Conservation (phyloP, 768 basidiomycete genomes). For the Butyriboletus loyo region DNA sequence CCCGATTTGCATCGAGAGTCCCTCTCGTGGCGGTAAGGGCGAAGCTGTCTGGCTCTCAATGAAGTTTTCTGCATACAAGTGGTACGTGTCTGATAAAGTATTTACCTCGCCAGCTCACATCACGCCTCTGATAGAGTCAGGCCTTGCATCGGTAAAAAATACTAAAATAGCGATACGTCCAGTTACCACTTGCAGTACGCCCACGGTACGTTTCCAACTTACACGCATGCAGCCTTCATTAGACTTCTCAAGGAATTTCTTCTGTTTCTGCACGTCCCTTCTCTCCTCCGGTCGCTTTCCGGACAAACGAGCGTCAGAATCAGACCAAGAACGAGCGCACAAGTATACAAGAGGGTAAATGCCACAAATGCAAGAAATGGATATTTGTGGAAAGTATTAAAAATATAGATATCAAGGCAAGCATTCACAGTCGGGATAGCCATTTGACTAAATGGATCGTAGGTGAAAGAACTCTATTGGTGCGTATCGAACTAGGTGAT, state of each 20-base stretch:
- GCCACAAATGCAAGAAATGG: conserved; percentile 77
- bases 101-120: conserved; percentile 1
- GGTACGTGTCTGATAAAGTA: conserved; percentile 37
- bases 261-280: conserved; percentile 67
- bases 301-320: conserved; percentile 41
- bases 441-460: background rate
- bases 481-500: conserved; percentile 33
- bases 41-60: conserved; percentile 69
- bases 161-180: conserved; percentile 3
- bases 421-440: background rate
- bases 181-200: conserved; percentile 85
- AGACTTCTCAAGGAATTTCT: conserved; percentile 55
- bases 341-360: conserved; percentile 64
- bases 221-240: background rate
- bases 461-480: conserved; percentile 80
- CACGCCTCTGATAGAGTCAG: conserved; percentile 17
- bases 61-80: conserved; percentile 85
- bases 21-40: conserved; percentile 59
- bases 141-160: background rate
- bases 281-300: conserved; percentile 70
- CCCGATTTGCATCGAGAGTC: conserved; percentile 67
- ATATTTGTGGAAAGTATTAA: conserved; percentile 70
- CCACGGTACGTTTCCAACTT: conserved; percentile 49
- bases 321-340: conserved; percentile 59
- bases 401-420: conserved; percentile 68